Percentiles rank a stretch among this genome's conserved stretches.
Conservation (phyloP, 139 green algal species). For the Coelastrella sp. region DNA sequence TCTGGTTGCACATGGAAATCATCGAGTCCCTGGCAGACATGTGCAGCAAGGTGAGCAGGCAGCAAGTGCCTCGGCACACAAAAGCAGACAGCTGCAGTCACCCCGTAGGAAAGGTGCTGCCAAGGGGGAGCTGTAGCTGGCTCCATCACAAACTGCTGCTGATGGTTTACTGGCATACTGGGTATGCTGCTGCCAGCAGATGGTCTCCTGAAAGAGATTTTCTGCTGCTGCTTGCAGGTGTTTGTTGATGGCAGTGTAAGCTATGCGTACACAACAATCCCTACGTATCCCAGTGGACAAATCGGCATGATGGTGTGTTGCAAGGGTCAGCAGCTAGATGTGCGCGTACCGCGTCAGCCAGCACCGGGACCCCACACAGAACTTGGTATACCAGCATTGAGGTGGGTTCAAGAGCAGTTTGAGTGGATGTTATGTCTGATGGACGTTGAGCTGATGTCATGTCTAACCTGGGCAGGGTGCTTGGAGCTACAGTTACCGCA, state of each 20-base stretch:
- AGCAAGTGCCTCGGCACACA: background rate
- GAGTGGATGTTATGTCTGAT: background rate
- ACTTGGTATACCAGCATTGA: constrained; percentile 54
- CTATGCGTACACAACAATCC: constrained; percentile 97
- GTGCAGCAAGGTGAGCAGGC: constrained; percentile 69
- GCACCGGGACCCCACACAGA: constrained; percentile 40
- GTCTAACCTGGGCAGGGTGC: background rate
- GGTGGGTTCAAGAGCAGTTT: constrained; percentile 22
- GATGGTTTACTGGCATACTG: background rate
- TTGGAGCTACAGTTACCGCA: background rate
- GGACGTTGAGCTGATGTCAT: background rate
- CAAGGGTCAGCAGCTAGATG: constrained; percentile 77
- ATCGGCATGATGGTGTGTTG: constrained; percentile 98
- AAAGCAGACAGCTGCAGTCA: background rate
- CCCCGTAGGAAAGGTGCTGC: too few relatives aligned
- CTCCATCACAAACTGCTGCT: background rate
- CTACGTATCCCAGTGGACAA: constrained; percentile 96
- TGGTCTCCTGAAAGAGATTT: background rate
- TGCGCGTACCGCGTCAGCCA: constrained; percentile 60
- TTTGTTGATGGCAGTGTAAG: constrained; percentile 89
- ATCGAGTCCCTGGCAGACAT: constrained; percentile 93
- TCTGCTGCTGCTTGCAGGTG: constrained; percentile 51
- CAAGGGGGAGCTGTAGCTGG: too few relatives aligned
- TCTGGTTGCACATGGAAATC: constrained; percentile 97
- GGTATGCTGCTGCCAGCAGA: background rate